phyloP scores from a whole-genome alignment of 768 basidiomycete genomes.

The Saitozyma sp. region DNA sequence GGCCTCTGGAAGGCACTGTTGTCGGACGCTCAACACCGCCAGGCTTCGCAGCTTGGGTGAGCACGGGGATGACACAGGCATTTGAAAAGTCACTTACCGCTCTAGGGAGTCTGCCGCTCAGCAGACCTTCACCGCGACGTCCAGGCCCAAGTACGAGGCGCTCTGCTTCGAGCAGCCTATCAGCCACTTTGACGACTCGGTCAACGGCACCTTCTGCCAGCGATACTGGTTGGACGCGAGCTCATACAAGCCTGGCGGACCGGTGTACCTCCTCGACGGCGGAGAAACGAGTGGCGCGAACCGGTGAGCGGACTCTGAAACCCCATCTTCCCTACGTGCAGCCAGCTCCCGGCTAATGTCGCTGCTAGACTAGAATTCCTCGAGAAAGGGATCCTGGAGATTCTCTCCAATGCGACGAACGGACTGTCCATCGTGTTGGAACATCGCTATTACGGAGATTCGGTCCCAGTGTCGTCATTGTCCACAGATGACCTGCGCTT shows the following conservation, averaged over 20 bases:
- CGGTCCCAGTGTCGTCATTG: conserved; percentile 72
- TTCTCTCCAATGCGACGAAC: conserved; percentile 77
- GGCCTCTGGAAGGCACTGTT: conserved; percentile 36
- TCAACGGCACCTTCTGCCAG: conserved; percentile 70
- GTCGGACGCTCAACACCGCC: conserved; percentile 4
- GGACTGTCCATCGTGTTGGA: conserved; percentile 89
- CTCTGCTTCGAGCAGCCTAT: conserved; percentile 78
- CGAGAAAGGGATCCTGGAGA: conserved; percentile 81
- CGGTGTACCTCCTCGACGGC: conserved; percentile 86
- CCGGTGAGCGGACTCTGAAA: conserved; percentile 45
- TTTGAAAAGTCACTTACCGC: not conserved
- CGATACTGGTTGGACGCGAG: conserved; percentile 89
- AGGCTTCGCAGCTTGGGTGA: not conserved
- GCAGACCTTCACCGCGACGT: not conserved
- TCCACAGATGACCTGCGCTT: conserved; percentile 82
- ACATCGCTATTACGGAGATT: conserved; percentile 80
- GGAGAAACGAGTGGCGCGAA: conserved; percentile 88
- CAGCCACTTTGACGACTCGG: conserved; percentile 68
- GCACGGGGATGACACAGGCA: not conserved
- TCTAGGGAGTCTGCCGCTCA: not conserved
- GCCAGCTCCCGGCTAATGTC: not conserved
- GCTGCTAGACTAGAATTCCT: conserved; percentile 58
- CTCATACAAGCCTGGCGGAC: conserved; percentile 73
- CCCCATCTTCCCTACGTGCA: not conserved
- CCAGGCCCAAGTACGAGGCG: conserved; percentile 23